These are phyloP conservation scores for Peziza echinospora DNA, from an alignment of 495 filamentous ascomycete genomes.

Conservation along the genomic window DNA sequence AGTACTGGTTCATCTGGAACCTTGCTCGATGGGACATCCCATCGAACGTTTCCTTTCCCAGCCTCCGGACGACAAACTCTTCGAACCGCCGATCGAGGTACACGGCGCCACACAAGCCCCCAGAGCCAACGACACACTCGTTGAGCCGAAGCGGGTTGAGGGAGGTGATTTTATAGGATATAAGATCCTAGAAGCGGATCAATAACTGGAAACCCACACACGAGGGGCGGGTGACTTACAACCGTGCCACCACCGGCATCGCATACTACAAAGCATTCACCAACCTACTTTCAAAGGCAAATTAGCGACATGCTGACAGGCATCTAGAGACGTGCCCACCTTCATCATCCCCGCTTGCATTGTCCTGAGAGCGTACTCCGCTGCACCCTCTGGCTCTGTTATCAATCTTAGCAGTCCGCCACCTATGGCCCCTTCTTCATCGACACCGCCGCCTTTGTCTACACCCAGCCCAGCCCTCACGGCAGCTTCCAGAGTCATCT, in stretches of 20 bases:
- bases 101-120: slow-evolving; percentile 43
- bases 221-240: too few species aligned
- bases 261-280: slow-evolving; percentile 28
- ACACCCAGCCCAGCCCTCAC: slow-evolving; percentile 45
- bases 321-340: slow-evolving; percentile 4
- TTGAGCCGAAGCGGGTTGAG: slow-evolving; percentile 27
- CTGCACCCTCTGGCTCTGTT: slow-evolving; percentile 30
- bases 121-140: slow-evolving; percentile 31
- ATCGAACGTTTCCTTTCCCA: slow-evolving; percentile 35
- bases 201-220: too few species aligned
- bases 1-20: slow-evolving; percentile 45
- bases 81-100: slow-evolving; percentile 52
- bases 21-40: slow-evolving; percentile 28
- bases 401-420: slow-evolving; percentile 17
- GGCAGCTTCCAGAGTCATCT: slow-evolving; percentile 42
- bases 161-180: slow-evolving; percentile 30
- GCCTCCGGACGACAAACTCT: slow-evolving; percentile 37
- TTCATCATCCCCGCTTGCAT: slow-evolving; percentile 32
- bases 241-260: slow-evolving; percentile 41
- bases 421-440: too few species aligned
- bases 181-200: too few species aligned
- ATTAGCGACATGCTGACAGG: not conserved
- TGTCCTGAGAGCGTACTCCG: slow-evolving; percentile 30
- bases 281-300: not conserved
- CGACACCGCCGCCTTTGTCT: not conserved